phyloP scores from a whole-genome alignment of 805 yeast genomes.

The Wickerhamomyces kurtzmanii region DNA sequence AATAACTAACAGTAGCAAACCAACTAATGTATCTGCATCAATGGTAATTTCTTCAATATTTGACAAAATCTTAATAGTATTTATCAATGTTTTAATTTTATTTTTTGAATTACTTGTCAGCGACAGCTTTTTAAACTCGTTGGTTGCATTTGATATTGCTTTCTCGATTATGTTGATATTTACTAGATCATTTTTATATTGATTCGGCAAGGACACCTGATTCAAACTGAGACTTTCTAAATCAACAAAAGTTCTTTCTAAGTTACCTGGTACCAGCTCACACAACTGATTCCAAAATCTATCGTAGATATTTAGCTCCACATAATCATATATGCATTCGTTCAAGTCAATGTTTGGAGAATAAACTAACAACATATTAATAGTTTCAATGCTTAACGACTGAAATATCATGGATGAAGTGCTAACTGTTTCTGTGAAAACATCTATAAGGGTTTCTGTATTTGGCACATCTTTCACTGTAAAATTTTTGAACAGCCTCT shows the following conservation, averaged over 20 bases:
- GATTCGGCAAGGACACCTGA: conserved; percentile 30
- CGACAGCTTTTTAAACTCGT: conserved; percentile 36
- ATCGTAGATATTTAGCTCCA: conserved; percentile 60
- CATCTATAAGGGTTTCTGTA: conserved; percentile 15
- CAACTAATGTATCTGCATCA: conserved; percentile 77
- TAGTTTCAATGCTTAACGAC: conserved; percentile 11
- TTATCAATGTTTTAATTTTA: conserved; percentile 38
- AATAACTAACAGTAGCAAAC: conserved; percentile 63
- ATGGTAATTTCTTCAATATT: conserved; percentile 24
- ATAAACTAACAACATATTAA: conserved; percentile 13
- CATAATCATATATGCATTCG: conserved; percentile 53
- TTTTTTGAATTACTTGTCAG: conserved; percentile 34
- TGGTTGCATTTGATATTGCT: conserved; percentile 40
- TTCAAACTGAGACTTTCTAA: conserved; percentile 23
- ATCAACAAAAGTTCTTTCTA: conserved; percentile 11
- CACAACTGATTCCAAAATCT: conserved; percentile 48
- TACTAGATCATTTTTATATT: conserved; percentile 16
- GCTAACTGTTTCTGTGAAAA: conserved; percentile 17
- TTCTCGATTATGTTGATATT: conserved; percentile 24
- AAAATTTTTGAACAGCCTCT: conserved; percentile 26
- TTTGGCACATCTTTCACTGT: conserved; percentile 20
- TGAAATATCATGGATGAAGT: conserved; percentile 18
- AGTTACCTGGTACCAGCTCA: conserved; percentile 14
- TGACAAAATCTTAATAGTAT: conserved; percentile 45
- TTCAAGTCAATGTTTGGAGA: conserved; percentile 36